Conservation (phyloP, 2,329 filamentous ascomycete species). For the Diaporthe australafricana region DNA sequence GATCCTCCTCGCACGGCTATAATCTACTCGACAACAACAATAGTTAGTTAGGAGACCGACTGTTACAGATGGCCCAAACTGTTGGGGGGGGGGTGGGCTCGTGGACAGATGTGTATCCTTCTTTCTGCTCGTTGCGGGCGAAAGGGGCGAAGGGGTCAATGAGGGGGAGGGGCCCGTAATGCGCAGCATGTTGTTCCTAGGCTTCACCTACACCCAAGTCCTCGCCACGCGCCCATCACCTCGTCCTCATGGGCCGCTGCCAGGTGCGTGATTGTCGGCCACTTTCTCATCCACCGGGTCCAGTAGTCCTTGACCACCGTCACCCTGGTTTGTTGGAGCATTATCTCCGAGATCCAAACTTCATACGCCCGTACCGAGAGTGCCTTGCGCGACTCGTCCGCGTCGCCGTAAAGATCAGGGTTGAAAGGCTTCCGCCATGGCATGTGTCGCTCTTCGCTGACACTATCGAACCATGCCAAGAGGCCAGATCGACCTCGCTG, state of each 20-base stretch:
- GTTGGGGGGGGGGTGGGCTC: too few species aligned
- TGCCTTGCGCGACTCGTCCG: constrained; percentile 50
- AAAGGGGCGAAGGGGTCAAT: not conserved
- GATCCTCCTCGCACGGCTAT: constrained; percentile 71
- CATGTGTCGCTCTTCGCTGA: constrained; percentile 62
- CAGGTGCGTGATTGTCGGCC: constrained; percentile 69
- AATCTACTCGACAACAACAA: constrained; percentile 50
- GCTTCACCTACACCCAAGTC: constrained; percentile 59
- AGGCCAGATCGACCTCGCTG: constrained; percentile 50
- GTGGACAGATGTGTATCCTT: too few species aligned
- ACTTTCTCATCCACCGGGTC: constrained; percentile 70
- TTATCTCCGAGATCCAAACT: constrained; percentile 76
- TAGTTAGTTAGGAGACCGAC: not conserved
- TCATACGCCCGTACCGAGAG: constrained; percentile 70
- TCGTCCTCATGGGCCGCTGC: constrained; percentile 65
- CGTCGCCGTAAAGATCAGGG: constrained; percentile 46
- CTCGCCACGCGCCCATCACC: constrained; percentile 69
- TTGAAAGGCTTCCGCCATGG: constrained; percentile 70
- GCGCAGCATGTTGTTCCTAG: not conserved
- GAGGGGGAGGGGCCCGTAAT: too few species aligned
- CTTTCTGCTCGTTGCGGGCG: not conserved
- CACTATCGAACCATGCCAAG: constrained; percentile 64
- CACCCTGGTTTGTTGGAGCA: constrained; percentile 75
- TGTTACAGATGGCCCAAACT: not conserved
- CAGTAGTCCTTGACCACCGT: constrained; percentile 72